Evolutionary conservation across 345 rosid genomes (phyloP).

Genomic region (Brassica incana): DNA sequence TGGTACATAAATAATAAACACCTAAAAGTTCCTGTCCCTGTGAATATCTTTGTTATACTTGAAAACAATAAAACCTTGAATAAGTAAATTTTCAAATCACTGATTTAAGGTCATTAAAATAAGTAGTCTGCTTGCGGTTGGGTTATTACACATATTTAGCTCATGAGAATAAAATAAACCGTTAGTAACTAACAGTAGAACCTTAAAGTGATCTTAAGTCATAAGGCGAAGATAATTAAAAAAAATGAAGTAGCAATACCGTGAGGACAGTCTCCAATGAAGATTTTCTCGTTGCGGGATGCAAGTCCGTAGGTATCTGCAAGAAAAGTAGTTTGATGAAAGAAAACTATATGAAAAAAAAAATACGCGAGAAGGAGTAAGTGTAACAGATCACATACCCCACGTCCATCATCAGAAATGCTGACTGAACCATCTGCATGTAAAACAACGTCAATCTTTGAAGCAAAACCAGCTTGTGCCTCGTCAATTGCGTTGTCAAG

Average conservation of each 20-base stretch:
- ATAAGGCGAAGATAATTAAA: not conserved
- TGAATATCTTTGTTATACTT: not conserved
- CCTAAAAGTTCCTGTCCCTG: not conserved
- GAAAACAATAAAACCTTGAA: not conserved
- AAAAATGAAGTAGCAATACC: slow-evolving; percentile 47
- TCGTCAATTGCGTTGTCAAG: slow-evolving; percentile 96
- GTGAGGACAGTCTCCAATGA: slow-evolving; percentile 94
- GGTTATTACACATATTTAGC: not conserved
- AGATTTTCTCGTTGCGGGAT: slow-evolving; percentile 90
- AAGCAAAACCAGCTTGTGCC: slow-evolving; percentile 95
- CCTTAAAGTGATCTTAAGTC: not conserved
- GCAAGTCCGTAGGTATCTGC: slow-evolving; percentile 95
- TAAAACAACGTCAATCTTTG: slow-evolving; percentile 64
- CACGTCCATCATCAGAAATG: slow-evolving; percentile 89
- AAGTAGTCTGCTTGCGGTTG: not conserved
- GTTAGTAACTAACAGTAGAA: not conserved
- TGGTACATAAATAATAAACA: not conserved
- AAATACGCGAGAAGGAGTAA: not conserved
- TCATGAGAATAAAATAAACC: too few species aligned
- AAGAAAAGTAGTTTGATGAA: slow-evolving; percentile 7
- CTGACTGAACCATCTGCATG: slow-evolving; percentile 79
- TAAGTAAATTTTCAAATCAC: not conserved
- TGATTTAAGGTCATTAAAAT: too few species aligned
- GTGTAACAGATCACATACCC: slow-evolving; percentile 57
- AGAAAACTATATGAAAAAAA: not conserved